Conservation (phyloP, 169 alveolate species). For the Plasmodium reichenowi region DNA sequence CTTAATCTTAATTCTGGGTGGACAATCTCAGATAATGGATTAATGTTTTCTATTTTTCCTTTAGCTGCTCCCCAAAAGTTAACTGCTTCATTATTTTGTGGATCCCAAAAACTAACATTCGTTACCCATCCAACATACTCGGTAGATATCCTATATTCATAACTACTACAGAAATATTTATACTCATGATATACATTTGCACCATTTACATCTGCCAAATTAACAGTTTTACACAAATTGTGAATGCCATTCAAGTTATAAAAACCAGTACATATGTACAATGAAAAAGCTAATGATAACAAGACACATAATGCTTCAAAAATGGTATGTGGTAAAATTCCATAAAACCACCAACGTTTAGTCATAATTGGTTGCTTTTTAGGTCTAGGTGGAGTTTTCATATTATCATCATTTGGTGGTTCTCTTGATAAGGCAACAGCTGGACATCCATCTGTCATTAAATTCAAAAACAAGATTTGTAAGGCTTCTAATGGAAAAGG, state of each 20-base stretch:
- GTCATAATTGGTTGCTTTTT: slow-evolving; percentile 92
- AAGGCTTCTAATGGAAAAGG: slow-evolving; percentile 94
- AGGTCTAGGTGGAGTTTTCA: slow-evolving; percentile 92
- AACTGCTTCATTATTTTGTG: slow-evolving; percentile 79
- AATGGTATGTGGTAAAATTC: slow-evolving; percentile 92
- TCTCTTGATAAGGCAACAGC: slow-evolving; percentile 95
- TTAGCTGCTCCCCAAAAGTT: slow-evolving; percentile 89
- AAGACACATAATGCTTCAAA: slow-evolving; percentile 91
- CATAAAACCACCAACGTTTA: slow-evolving; percentile 92
- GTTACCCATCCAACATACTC: slow-evolving; percentile 92
- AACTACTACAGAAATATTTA: slow-evolving; percentile 89
- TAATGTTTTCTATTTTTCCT: slow-evolving; percentile 80
- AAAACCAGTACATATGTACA: slow-evolving; percentile 90
- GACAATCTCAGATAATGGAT: slow-evolving; percentile 52
- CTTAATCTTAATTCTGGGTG: slow-evolving; percentile 77
- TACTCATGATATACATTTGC: slow-evolving; percentile 23
- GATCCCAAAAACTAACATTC: slow-evolving; percentile 88
- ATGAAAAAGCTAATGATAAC: slow-evolving; percentile 87
- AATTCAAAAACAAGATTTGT: slow-evolving; percentile 91
- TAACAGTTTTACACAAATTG: slow-evolving; percentile 82
- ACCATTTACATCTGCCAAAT: slow-evolving; percentile 42
- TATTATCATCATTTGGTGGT: slow-evolving; percentile 92
- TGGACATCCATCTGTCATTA: slow-evolving; percentile 94
- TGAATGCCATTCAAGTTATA: slow-evolving; percentile 81
- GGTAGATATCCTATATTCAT: slow-evolving; percentile 87